phyloP scores from a whole-genome alignment of 2,329 filamentous ascomycete genomes.

The Cytospora chrysosperma region DNA sequence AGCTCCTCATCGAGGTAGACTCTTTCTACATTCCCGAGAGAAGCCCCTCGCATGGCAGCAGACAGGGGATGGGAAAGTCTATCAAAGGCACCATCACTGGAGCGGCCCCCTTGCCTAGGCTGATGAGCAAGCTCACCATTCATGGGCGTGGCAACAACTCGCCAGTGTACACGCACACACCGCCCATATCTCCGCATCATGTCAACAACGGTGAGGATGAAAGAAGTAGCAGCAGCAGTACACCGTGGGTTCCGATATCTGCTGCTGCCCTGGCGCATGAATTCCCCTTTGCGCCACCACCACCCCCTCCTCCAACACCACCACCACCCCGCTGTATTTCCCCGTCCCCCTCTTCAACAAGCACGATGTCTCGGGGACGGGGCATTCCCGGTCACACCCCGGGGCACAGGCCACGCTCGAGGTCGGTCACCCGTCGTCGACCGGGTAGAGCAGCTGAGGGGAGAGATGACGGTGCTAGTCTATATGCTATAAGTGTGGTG shows the following conservation, averaged over 20 bases:
- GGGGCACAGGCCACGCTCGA: not conserved
- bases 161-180: conserved; percentile 16
- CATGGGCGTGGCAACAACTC: conserved; percentile 3
- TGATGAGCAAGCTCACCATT: conserved; percentile 10
- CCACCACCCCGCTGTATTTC: not conserved
- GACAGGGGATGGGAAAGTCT: conserved; percentile 21
- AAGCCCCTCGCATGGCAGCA: not conserved
- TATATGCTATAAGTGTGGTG: conserved; percentile 16
- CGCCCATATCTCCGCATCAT: not conserved
- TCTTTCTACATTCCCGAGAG: conserved; percentile 46
- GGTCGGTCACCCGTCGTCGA: conserved; percentile 7
- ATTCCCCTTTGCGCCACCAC: conserved; percentile 13
- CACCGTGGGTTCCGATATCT: not conserved
- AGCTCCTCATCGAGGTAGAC: conserved; percentile 46
- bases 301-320: conserved; percentile 3
- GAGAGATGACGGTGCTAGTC: conserved; percentile 19
- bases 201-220: not conserved
- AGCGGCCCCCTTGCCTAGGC: conserved; percentile 1
- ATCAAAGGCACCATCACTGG: conserved; percentile 11
- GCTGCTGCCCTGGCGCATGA: not conserved
- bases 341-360: conserved; percentile 7
- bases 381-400: not conserved
- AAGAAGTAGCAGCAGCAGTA: conserved; percentile 1
- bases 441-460: not conserved
- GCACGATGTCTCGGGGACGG: not conserved